These are phyloP conservation scores for Metschnikowia borealis DNA, from an alignment of 805 yeast genomes.

Conservation along the genomic window DNA sequence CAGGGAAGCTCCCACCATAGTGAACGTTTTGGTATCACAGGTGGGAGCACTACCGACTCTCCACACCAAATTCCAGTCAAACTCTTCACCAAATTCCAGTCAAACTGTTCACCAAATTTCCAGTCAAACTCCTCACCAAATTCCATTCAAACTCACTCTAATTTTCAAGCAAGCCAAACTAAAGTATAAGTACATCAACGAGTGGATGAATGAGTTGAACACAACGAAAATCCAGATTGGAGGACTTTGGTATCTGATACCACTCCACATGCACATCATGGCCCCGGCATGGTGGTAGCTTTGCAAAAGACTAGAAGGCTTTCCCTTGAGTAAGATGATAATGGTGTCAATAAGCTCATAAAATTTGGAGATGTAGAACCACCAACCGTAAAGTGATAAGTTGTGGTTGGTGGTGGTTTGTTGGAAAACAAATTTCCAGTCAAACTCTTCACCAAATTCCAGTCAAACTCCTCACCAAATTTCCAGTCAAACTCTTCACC, in stretches of 20 bases:
- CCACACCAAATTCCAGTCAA: too few relatives aligned
- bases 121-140: too few relatives aligned
- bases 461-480: too few relatives aligned
- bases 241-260: conserved; percentile 63
- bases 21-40: too few relatives aligned
- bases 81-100: too few relatives aligned
- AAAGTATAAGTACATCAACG: conserved; percentile 71
- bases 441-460: too few relatives aligned
- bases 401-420: conserved; percentile 25
- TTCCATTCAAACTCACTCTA: too few relatives aligned
- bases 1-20: too few relatives aligned
- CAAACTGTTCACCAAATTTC: too few relatives aligned
- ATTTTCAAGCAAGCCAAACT: conserved; percentile 56
- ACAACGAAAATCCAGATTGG: conserved; percentile 81
- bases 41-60: too few relatives aligned
- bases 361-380: conserved; percentile 66
- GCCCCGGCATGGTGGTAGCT: conserved; percentile 79
- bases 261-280: conserved; percentile 79
- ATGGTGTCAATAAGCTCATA: conserved; percentile 69
- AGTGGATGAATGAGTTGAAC: conserved; percentile 74
- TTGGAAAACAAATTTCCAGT: conserved; percentile 52
- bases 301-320: conserved; percentile 61
- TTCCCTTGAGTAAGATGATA: conserved; percentile 64
- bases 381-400: conserved; percentile 55
- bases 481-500: too few relatives aligned